These are phyloP conservation scores for Beauveria varroae DNA, from an alignment of 2,329 filamentous ascomycete species.

Conservation along the genomic window DNA sequence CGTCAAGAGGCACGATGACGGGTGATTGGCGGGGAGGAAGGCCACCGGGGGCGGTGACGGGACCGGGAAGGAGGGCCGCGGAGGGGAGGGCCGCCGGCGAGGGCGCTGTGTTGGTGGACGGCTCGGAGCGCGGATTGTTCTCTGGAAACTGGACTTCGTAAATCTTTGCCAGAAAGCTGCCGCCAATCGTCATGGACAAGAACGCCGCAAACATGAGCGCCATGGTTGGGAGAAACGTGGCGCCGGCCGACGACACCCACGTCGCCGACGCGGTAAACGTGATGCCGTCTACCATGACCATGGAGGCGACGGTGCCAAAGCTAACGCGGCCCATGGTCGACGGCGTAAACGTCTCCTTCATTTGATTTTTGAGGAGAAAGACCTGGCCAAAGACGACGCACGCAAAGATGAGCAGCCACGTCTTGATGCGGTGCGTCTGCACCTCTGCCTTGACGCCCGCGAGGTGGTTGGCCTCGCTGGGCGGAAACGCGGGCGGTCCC, in stretches of 20 bases:
- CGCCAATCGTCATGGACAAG: slow-evolving; percentile 49
- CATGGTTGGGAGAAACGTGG: slow-evolving; percentile 50
- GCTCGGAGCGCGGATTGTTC: slow-evolving; percentile 42
- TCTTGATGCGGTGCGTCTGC: slow-evolving; percentile 47
- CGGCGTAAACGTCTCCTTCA: slow-evolving; percentile 59
- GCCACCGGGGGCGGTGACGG: slow-evolving; percentile 29
- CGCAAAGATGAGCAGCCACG: slow-evolving; percentile 51
- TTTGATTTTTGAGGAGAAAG: slow-evolving; percentile 54
- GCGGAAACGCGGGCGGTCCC: slow-evolving; percentile 49
- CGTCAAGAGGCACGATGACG: slow-evolving; percentile 56
- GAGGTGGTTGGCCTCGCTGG: slow-evolving; percentile 47
- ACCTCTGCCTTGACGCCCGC: slow-evolving; percentile 54
- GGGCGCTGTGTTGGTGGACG: slow-evolving; percentile 21
- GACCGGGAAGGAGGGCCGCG: slow-evolving; percentile 29
- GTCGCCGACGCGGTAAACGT: slow-evolving; percentile 48
- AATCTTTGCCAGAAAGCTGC: slow-evolving; percentile 52
- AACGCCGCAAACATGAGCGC: slow-evolving; percentile 44
- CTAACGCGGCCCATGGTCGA: slow-evolving; percentile 60
- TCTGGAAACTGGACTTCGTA: slow-evolving; percentile 51
- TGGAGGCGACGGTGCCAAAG: slow-evolving; percentile 53
- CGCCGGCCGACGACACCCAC: slow-evolving; percentile 48
- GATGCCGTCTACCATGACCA: slow-evolving; percentile 56
- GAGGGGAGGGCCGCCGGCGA: slow-evolving; percentile 21
- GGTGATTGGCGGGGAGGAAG: slow-evolving; percentile 8
- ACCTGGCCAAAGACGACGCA: slow-evolving; percentile 54